Evolutionary conservation across 345 rosid genomes (phyloP), one percentile per base, ranked within the genome.

Genomic region (Dipteronia sinensis): DNA sequence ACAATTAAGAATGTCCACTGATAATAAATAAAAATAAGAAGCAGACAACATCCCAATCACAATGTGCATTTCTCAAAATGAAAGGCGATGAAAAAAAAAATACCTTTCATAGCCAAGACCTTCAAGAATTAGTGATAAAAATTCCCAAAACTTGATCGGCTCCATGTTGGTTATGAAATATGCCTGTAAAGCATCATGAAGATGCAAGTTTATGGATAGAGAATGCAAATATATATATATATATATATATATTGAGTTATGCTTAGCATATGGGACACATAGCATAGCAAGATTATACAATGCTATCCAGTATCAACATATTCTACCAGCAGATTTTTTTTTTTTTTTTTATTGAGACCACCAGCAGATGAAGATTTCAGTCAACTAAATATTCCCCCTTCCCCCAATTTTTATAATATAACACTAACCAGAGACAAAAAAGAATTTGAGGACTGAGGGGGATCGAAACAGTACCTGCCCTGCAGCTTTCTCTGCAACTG

Each of bases 51-150:
- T 34, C 47, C 42, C 44, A 68, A 31, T 73, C 34, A 31, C 15
- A 7, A 51, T 44, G 20, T 34, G 72, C 29, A 75, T 31, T 10
- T 66, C 9, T 66, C 66, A 75, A 62, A 53, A 25, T 51, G 72
- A 10, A 47, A 40, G 49, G 27, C 29, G 23, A 71, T n/a, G 31
- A 23, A 47, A 34, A 84, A 80, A 40, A 22, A 76, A 67, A 74
- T 70, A 89, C 97, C 99, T 93, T 80, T 92, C 91, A 80, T 93
- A 93, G 82, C 98, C 98, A 90, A 95, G 98, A 83, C 97, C 97
- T 84, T 87, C 92, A 62, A 90, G 76, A 73, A 92, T 79, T 75
- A 72, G 88, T 40, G 97, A 92, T 46, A 90, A 81, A 82, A 93
- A 95, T 80, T 92, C 99, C 97, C 99, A 95, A 79, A 95, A 95